Conservation (phyloP, 768 basidiomycete species). For the Mycena alexandri region DNA sequence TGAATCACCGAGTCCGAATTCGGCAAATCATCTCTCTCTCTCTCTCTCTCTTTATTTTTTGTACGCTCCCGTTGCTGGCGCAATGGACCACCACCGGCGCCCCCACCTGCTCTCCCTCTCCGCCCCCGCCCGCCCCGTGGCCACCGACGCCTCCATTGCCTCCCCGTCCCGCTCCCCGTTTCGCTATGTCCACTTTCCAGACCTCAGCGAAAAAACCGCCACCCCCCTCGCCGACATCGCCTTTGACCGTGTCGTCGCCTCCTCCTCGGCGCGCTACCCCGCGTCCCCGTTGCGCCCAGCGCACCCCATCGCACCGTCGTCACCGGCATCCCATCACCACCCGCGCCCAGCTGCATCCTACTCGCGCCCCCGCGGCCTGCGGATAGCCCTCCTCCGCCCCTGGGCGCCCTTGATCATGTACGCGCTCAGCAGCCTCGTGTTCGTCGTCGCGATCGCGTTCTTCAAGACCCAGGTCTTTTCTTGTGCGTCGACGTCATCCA, state of each 20-base stretch:
- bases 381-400: conserved; percentile 72
- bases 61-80: conserved; percentile 43
- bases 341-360: conserved; percentile 49
- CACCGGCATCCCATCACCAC: conserved; percentile 35
- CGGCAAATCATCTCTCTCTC: too few species aligned
- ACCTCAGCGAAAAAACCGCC: conserved; percentile 44
- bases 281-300: conserved; percentile 25
- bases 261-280: conserved; percentile 23
- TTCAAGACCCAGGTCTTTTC: conserved; percentile 87
- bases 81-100: conserved; percentile 45
- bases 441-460: conserved; percentile 84
- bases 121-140: conserved; percentile 45
- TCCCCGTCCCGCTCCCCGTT: conserved; percentile 50
- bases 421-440: conserved; percentile 79
- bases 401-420: conserved; percentile 87
- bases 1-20: too few species aligned
- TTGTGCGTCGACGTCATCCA: conserved; percentile 61
- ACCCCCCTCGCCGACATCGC: conserved; percentile 45
- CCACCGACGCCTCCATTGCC: conserved; percentile 43
- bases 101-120: conserved; percentile 49
- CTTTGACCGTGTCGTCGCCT: conserved; percentile 2
- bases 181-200: conserved; percentile 48
- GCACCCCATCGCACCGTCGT: conserved; percentile 27
- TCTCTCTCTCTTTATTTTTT: conserved; percentile 38
- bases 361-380: conserved; percentile 58